Percentiles rank a stretch among this genome's conserved stretches.
These are phyloP conservation scores for Mycena vulgaris DNA, from an alignment of 768 basidiomycete genomes.

Conservation along the genomic window DNA sequence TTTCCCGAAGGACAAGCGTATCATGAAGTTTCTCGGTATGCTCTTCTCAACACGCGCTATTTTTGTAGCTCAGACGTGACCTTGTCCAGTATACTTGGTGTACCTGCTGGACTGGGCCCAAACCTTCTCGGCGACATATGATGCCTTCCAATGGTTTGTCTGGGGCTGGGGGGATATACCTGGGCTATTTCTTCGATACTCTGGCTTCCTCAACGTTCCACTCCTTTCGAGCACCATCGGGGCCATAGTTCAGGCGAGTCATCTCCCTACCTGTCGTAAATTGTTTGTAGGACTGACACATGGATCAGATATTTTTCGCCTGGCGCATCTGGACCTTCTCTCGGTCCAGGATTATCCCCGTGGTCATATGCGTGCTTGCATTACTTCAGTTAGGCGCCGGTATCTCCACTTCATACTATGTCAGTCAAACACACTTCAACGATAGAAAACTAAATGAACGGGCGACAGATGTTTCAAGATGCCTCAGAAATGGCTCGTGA, in stretches of 20 bases:
- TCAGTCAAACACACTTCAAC: not conserved
- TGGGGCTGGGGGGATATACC: conserved; percentile 33
- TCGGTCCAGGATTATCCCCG: conserved; percentile 10
- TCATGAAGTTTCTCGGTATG: conserved; percentile 32
- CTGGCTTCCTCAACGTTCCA: conserved; percentile 35
- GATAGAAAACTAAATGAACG: not conserved
- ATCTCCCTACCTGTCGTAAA: not conserved
- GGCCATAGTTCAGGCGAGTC: conserved; percentile 33
- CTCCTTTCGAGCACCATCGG: conserved; percentile 35
- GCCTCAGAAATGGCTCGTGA: not conserved
- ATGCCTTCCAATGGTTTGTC: conserved; percentile 40
- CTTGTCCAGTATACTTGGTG: conserved; percentile 28
- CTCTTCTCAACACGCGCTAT: not conserved
- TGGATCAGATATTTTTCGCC: conserved; percentile 36
- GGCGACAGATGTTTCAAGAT: not conserved
- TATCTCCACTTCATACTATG: conserved; percentile 19
- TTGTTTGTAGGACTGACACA: not conserved
- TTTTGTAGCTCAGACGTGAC: not conserved
- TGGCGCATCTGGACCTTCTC: conserved; percentile 39
- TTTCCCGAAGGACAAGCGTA: conserved; percentile 33
- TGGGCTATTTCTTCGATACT: conserved; percentile 17
- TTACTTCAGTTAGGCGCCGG: conserved; percentile 31
- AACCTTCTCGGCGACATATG: conserved; percentile 39
- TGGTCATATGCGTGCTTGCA: conserved; percentile 22
- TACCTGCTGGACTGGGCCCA: conserved; percentile 41